These are phyloP conservation scores for Podospora comata DNA, from an alignment of 495 filamentous ascomycete genomes.

Conservation along the genomic window DNA sequence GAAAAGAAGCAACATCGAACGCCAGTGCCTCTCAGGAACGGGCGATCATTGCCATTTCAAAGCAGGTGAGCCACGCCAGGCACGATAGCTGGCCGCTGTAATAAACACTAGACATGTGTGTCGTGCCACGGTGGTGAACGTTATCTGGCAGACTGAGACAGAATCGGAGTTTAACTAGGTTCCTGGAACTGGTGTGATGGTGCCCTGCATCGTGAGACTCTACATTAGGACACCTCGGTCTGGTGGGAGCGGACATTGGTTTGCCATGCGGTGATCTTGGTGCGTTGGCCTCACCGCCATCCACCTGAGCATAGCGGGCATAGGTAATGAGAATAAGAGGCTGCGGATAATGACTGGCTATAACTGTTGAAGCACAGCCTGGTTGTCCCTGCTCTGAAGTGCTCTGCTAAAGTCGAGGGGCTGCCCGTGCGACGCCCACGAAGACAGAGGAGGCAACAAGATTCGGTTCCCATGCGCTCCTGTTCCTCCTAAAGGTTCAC, in stretches of 20 bases:
- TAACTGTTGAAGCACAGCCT: neutral
- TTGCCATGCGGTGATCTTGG: neutral
- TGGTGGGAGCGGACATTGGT: neutral
- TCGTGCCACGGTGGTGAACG: neutral
- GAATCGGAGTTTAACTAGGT: slow-evolving; percentile 10
- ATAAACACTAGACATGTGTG: slow-evolving; percentile 3
- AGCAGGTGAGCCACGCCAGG: neutral
- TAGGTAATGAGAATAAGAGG: neutral
- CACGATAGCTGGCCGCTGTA: neutral
- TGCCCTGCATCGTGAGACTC: neutral
- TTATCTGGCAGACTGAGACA: slow-evolving; percentile 12
- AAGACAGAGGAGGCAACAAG: neutral
- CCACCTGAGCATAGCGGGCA: neutral
- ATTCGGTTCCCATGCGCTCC: slow-evolving; percentile 1
- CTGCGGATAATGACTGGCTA: neutral
- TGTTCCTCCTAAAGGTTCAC: neutral
- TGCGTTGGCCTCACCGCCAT: neutral
- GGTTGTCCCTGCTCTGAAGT: neutral
- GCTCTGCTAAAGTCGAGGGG: neutral
- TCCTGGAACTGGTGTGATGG: slow-evolving; percentile 4
- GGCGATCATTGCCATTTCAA: neutral
- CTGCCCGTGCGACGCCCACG: neutral
- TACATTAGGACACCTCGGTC: neutral
- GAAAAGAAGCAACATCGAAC: slow-evolving; percentile 2
- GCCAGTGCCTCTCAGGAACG: neutral